Evolutionary conservation across 2,329 filamentous ascomycete species (phyloP).

Genomic region (Sporothrix humicola): DNA sequence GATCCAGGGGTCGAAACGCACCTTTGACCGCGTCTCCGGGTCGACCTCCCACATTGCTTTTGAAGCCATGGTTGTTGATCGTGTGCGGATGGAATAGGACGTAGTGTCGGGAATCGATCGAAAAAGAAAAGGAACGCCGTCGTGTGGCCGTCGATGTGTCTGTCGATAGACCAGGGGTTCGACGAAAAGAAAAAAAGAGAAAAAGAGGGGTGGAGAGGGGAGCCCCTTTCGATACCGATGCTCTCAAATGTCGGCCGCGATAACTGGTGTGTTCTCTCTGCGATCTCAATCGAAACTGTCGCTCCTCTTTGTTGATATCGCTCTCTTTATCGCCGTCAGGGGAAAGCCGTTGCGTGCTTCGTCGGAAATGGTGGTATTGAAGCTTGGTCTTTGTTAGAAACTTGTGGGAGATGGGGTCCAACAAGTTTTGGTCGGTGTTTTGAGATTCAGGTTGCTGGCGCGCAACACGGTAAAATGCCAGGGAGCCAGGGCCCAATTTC

Average conservation of each 20-base stretch:
- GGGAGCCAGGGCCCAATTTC: constrained; percentile 4
- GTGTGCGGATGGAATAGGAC: not conserved
- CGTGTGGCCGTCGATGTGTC: constrained; percentile 15
- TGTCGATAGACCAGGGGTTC: not conserved
- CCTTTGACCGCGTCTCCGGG: constrained; percentile 94
- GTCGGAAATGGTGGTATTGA: not conserved
- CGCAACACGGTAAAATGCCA: constrained; percentile 21
- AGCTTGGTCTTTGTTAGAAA: not conserved
- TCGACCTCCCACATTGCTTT: constrained; percentile 98
- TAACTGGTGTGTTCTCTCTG: not conserved
- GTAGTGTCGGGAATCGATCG: not conserved
- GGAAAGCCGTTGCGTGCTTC: not conserved
- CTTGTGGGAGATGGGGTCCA: not conserved
- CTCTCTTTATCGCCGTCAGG: not conserved
- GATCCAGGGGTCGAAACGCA: constrained; percentile 48
- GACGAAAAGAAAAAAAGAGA: no score
- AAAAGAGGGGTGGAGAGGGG: constrained; percentile 10
- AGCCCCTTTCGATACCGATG: not conserved
- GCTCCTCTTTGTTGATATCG: not conserved
- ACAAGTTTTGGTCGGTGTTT: constrained; percentile 2
- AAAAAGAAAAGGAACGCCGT: not conserved
- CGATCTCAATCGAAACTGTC: not conserved
- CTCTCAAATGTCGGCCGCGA: not conserved
- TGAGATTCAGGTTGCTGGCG: constrained; percentile 13
- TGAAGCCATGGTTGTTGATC: constrained; percentile 57